These are phyloP conservation scores for Taxawa tesnikishii DNA, from an alignment of 2,329 filamentous ascomycete species.

Conservation along the genomic window DNA sequence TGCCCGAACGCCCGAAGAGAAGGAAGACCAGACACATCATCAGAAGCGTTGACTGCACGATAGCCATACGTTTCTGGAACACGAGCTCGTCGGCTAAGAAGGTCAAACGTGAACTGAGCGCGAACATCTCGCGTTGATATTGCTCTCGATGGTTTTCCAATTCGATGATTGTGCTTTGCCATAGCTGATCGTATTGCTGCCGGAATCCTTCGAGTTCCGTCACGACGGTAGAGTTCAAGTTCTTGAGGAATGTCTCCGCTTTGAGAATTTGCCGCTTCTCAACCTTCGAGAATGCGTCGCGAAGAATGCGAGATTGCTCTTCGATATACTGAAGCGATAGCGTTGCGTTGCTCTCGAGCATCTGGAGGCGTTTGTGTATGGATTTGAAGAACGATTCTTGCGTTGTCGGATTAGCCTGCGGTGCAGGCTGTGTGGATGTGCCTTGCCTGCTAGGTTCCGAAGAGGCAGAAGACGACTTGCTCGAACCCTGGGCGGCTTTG, in stretches of 20 bases:
- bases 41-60: constrained; percentile 78
- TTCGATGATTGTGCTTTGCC: constrained; percentile 89
- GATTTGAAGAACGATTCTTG: constrained; percentile 98
- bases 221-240: constrained; percentile 78
- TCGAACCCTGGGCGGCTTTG: not conserved
- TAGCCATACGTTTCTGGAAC: constrained; percentile 78
- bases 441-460: constrained; percentile 1
- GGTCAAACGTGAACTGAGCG: constrained; percentile 67
- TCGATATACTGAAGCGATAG: constrained; percentile 93
- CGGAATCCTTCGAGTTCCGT: constrained; percentile 66
- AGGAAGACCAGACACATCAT: constrained; percentile 79
- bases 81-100: constrained; percentile 86
- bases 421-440: constrained; percentile 5
- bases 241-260: constrained; percentile 67
- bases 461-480: not conserved
- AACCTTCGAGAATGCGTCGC: constrained; percentile 74
- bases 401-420: constrained; percentile 30
- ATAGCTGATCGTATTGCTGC: constrained; percentile 87
- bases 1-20: constrained; percentile 47
- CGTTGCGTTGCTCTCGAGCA: constrained; percentile 85
- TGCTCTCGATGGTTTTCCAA: constrained; percentile 80
- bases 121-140: constrained; percentile 70
- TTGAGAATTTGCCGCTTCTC: constrained; percentile 82
- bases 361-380: constrained; percentile 80
- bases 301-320: constrained; percentile 81